A percentile compares a stretch with the other conserved stretches of the same genome.
Evolutionary conservation across 345 rosid genomes (phyloP).

Genomic region (Eucalyptus microcorys): DNA sequence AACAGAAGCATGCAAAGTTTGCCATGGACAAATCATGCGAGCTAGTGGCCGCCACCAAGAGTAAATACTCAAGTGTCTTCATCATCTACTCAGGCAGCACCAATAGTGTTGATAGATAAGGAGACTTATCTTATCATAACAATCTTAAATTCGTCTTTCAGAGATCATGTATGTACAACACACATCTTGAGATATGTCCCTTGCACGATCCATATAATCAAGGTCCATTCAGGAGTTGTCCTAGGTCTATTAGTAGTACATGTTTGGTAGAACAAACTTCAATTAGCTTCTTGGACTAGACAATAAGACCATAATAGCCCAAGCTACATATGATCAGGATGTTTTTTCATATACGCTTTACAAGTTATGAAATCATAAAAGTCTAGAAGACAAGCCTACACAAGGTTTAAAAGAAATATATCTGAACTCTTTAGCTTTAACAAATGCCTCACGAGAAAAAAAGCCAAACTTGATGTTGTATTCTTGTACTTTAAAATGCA

Average conservation of each 20-base stretch:
- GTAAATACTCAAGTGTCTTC: not conserved
- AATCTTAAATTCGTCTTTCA: not conserved
- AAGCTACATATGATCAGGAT: not conserved
- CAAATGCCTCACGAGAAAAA: not conserved
- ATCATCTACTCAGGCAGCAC: not conserved
- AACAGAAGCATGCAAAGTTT: not conserved
- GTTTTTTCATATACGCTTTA: not conserved
- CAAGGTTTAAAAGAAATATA: not conserved
- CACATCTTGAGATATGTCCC: not conserved
- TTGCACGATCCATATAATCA: not conserved
- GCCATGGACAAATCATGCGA: not conserved
- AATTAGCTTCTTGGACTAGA: not conserved
- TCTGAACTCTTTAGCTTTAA: not conserved
- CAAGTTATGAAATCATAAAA: not conserved
- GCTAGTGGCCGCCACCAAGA: not conserved
- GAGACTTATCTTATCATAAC: not conserved
- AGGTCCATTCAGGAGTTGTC: not conserved
- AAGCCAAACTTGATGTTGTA: not conserved
- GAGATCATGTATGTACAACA: not conserved
- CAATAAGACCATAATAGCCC: not conserved
- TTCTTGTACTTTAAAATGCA: not conserved
- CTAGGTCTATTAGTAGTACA: not conserved
- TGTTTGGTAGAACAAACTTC: not conserved
- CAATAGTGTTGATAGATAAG: not conserved
- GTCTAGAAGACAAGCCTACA: not conserved